Evolutionary conservation across 2,329 filamentous ascomycete genomes (phyloP).

Genomic region (Elsinoe australis): DNA sequence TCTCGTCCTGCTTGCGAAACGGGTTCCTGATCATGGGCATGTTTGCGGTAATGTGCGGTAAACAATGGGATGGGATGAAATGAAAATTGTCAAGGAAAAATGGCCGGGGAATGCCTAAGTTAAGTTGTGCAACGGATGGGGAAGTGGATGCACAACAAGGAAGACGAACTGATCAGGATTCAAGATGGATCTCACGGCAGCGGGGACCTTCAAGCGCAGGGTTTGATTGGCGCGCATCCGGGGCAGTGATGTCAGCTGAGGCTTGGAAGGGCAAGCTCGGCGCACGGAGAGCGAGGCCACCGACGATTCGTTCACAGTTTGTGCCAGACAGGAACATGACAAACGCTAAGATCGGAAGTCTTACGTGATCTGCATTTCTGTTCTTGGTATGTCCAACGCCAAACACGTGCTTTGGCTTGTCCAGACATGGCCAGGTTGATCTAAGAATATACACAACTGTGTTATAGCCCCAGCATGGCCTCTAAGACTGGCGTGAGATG

Average conservation of each 20-base stretch:
- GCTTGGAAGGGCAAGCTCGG: neutral
- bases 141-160: neutral
- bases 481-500: too few relatives aligned
- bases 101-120: constrained; percentile 1
- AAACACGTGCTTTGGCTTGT: too few relatives aligned
- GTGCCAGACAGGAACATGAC: too few relatives aligned
- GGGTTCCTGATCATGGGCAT: constrained; percentile 36
- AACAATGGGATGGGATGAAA: constrained; percentile 5
- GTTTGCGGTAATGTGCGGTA: constrained; percentile 1
- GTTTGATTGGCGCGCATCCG: neutral
- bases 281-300: too few relatives aligned
- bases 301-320: too few relatives aligned
- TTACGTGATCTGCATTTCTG: too few relatives aligned
- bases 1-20: constrained; percentile 34
- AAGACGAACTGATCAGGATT: neutral
- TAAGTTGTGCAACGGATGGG: constrained; percentile 3
- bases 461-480: too few relatives aligned
- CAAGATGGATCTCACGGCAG: neutral
- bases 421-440: too few relatives aligned
- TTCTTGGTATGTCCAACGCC: too few relatives aligned
- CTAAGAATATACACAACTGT: too few relatives aligned
- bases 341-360: too few relatives aligned
- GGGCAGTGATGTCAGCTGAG: neutral
- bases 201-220: neutral
- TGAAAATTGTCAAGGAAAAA: neutral